These are phyloP conservation scores for Pythium rishiriense DNA, from an alignment of 352 stramenopile genomes.

Conservation along the genomic window DNA sequence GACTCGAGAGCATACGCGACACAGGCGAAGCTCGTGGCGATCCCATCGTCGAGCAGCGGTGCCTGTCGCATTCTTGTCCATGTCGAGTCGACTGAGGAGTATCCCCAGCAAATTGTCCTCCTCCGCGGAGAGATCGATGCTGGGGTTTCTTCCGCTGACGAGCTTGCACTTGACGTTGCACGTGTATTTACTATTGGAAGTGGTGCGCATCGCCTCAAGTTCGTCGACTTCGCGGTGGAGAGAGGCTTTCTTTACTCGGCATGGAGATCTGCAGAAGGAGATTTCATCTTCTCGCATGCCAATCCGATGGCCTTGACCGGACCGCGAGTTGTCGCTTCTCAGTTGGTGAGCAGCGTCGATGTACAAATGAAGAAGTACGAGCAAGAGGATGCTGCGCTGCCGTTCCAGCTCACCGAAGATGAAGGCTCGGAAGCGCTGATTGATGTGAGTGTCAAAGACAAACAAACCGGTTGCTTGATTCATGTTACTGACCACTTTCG, in stretches of 20 bases:
- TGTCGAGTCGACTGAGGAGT: conserved; percentile 54
- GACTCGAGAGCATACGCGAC: conserved; percentile 35
- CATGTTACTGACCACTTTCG: background rate
- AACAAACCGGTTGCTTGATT: background rate
- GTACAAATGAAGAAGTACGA: conserved; percentile 71
- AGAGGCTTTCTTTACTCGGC: conserved; percentile 71
- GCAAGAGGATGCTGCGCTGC: conserved; percentile 51
- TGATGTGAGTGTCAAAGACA: conserved; percentile 34
- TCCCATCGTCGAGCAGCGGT: conserved; percentile 51
- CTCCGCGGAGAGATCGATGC: conserved; percentile 53
- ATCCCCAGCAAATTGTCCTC: conserved; percentile 63
- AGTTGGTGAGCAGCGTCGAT: conserved; percentile 56
- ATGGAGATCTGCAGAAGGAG: conserved; percentile 59
- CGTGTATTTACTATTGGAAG: conserved; percentile 52
- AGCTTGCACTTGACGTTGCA: conserved; percentile 48
- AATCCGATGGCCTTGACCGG: conserved; percentile 74
- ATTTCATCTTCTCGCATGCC: conserved; percentile 61
- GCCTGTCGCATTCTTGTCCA: conserved; percentile 69
- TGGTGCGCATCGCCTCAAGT: conserved; percentile 46
- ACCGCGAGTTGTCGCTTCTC: conserved; percentile 48
- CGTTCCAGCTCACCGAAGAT: conserved; percentile 56
- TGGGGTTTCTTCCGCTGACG: conserved; percentile 22
- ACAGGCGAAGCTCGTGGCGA: conserved; percentile 58
- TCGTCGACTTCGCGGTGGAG: conserved; percentile 75
- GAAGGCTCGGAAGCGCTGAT: conserved; percentile 39